Base-by-base conservation (phyloP, 2,329 filamentous ascomycete genomes). In the Colletotrichum graminicola region DNA sequence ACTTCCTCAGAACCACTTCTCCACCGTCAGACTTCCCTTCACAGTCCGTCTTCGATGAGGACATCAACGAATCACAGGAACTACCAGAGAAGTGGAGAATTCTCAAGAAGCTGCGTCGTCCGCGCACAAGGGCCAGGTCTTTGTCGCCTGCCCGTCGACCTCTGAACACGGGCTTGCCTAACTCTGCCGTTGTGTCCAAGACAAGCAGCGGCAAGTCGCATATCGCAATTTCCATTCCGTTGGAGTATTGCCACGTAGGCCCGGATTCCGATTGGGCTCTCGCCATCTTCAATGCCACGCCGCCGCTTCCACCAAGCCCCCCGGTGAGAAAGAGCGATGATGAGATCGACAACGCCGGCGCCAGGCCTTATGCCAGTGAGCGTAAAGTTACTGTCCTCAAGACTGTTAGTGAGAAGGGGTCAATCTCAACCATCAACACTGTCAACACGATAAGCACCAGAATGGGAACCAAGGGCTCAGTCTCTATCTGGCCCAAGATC, bases 191-290 rank as follows among this genome's bases (percentile, higher is more conserved):
- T 18, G 85, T 86, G 5, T 85, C 87, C 10, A 85, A 79, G 45
- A 90, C 88, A 0, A 85, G 78, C 8, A 84, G 81, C 3, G 88
- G 88, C 1, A 82, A 88, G 75, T 83, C 86, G 5, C 86, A 90
- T 74, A 90, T 91, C 73, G 87, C 88, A 69, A 90, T 90, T 62
- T 89, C 88, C 0, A 89, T 90, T 55, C 88, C 89, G 1, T 71
- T 85, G 16, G 83, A 88, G 73, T 80, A 87, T 68, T 84, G 83
- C 6, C 83, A 86, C 29, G 78, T 85, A 54, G 81, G 80, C 3
- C 73, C 76, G 7, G 72, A 72, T 54, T 69, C 66, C 36, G 75
- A 16, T 64, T 73, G 47, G 72, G 75, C 62, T 21, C 71, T 73
- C 41, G 67, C 73, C 11, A 62, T 73, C 26, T 72, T 67, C 71